A percentile compares a stretch with the other conserved stretches of the same genome.
phyloP scores from a whole-genome alignment of 176 grass and related monocot species.

The Oryza rufipogon region DNA sequence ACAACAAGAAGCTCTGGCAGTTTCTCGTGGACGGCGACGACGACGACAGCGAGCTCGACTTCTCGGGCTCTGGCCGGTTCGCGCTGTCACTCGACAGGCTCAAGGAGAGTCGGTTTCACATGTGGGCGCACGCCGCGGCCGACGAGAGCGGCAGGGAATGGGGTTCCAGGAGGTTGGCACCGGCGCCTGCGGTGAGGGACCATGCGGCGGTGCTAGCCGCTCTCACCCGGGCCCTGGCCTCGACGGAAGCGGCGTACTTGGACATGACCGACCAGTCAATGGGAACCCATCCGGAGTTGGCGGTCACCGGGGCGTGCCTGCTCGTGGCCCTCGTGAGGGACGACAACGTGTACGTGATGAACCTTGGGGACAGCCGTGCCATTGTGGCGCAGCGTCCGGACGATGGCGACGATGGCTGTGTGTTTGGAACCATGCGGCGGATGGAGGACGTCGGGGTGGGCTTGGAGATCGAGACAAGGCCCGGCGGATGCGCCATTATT shows the following conservation, averaged over 20 bases:
- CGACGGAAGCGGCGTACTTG: slow-evolving; percentile 60
- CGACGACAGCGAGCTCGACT: slow-evolving; percentile 68
- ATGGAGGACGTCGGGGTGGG: slow-evolving; percentile 47
- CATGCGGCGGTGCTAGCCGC: slow-evolving; percentile 69
- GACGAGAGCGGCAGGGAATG: slow-evolving; percentile 52
- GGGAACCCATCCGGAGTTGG: slow-evolving; percentile 80
- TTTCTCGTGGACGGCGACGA: slow-evolving; percentile 67
- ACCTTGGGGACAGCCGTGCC: slow-evolving; percentile 89
- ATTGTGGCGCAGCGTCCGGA: slow-evolving; percentile 62
- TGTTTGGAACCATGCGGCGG: slow-evolving; percentile 31
- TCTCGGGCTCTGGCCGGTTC: slow-evolving; percentile 73
- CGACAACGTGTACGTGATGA: slow-evolving; percentile 95
- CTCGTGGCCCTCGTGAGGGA: slow-evolving; percentile 81
- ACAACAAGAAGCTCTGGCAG: slow-evolving; percentile 69
- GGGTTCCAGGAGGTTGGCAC: slow-evolving; percentile 34
- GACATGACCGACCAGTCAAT: slow-evolving; percentile 77
- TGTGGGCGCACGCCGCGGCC: slow-evolving; percentile 48
- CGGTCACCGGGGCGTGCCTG: slow-evolving; percentile 82
- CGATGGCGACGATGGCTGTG: slow-evolving; percentile 14
- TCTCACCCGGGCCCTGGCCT: slow-evolving; percentile 61
- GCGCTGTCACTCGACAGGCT: slow-evolving; percentile 71
- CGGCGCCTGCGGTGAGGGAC: slow-evolving; percentile 50
- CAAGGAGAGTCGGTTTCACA: slow-evolving; percentile 52
- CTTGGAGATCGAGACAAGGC: slow-evolving; percentile 54
- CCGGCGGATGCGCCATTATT: slow-evolving; percentile 31